These are phyloP conservation scores for Brassica carinata DNA, from an alignment of 345 rosid genomes.

Conservation along the genomic window DNA sequence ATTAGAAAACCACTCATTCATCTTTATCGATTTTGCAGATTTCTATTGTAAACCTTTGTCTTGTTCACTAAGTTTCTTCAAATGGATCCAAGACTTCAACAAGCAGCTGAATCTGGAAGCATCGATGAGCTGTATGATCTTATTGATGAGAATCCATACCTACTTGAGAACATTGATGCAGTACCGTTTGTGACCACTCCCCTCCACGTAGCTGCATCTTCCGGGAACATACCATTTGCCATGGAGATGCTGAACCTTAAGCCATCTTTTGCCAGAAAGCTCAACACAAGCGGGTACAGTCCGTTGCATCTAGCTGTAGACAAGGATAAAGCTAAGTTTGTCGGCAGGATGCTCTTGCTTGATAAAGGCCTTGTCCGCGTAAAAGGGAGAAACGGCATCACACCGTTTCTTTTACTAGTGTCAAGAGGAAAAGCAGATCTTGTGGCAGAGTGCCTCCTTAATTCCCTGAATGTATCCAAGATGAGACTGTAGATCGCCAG, in stretches of 20 bases:
- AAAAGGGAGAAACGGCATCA: neutral
- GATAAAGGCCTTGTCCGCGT: neutral
- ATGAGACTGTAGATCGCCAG: neutral
- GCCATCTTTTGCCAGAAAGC: slow-evolving; percentile 9
- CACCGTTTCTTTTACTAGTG: neutral
- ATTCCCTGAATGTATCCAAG: neutral
- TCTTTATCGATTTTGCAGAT: neutral
- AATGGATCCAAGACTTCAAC: neutral
- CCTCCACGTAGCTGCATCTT: no score
- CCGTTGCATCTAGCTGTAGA: slow-evolving; percentile 45
- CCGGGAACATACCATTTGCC: no score
- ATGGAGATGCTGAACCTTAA: slow-evolving; percentile 37
- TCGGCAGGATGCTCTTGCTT: neutral
- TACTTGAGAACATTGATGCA: no score
- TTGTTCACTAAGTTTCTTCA: no score
- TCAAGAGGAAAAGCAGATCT: neutral
- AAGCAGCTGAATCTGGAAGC: neutral
- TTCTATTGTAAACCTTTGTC: neutral
- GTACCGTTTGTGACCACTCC: no score
- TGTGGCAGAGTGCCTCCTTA: neutral
- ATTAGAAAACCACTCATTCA: neutral
- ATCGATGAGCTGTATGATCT: neutral
- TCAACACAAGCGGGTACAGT: slow-evolving; percentile 34
- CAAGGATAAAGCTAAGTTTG: neutral
- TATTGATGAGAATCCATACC: neutral